Evolutionary conservation across 345 rosid species (phyloP), one percentile per base, ranked within the genome.

Genomic region (Zanthoxylum bungeanum): DNA sequence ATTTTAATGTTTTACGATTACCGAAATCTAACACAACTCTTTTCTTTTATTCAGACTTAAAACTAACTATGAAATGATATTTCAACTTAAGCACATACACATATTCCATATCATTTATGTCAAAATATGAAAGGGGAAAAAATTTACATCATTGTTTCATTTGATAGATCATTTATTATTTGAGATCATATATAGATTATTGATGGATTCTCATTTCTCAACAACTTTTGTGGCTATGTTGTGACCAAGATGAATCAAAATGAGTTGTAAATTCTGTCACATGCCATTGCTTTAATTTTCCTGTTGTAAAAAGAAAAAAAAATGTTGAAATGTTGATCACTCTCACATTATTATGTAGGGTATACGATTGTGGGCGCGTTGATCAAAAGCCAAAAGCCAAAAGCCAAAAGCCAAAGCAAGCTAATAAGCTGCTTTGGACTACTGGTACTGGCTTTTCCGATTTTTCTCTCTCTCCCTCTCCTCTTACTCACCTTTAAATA

Each of bases 381-480:
- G 40, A 64, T 33, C 42, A 22, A 65, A 65, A 72, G 68, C 64
- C 59, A 69, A n/a, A n/a, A n/a, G n/a, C n/a, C n/a, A n/a, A n/a
- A n/a, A n/a, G n/a, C n/a, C n/a, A n/a, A 74, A 70, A 72, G 73
- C 52, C 40, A 53, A 52, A 50, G 30, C 4, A 11, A 25, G 22
- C 4, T 0, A 19, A n/a, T 25, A 37, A 51, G 44, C 39, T 40
- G 60, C 77, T 73, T 74, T 74, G 59, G 75, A 78, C 75, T 59
- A 40, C 4, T 22, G 22, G 0, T 27, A 17, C 22, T 25, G n/a
- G n/a, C n/a, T n/a, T 60, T 53, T 71, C 27, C n/a, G 12, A n/a
- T 10, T 9, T 42, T 52, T 21, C 50, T 60, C 25, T 31, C 9
- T 61, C 50, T n/a, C n/a, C n/a, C n/a, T n/a, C n/a, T n/a, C n/a